Evolutionary conservation across 2,329 filamentous ascomycete genomes (phyloP).

Genomic region (Calcarisporium arbuscula): DNA sequence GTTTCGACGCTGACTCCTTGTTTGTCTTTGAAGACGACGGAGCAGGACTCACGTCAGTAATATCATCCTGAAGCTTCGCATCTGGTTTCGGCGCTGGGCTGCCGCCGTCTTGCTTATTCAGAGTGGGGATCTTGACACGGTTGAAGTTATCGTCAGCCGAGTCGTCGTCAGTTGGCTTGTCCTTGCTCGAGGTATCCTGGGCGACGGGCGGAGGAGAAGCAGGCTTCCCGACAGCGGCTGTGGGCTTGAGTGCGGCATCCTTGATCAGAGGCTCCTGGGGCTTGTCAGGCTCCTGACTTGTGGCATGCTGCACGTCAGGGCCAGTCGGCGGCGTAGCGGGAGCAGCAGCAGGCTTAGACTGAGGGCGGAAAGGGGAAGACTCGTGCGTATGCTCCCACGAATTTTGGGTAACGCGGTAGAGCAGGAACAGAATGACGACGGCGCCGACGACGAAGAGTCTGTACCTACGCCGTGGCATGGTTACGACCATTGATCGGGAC

Average conservation of each 20-base stretch:
- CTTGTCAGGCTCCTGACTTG: neutral
- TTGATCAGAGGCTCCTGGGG: slow-evolving; percentile 1
- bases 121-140: slow-evolving; percentile 6
- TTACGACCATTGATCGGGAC: too few relatives aligned
- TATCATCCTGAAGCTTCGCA: neutral
- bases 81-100: slow-evolving; percentile 3
- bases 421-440: slow-evolving; percentile 46
- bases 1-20: neutral
- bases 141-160: too few relatives aligned
- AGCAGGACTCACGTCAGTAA: neutral
- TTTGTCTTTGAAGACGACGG: too few relatives aligned
- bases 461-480: slow-evolving; percentile 56
- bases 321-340: slow-evolving; percentile 1
- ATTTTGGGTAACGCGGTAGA: slow-evolving; percentile 42
- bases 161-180: slow-evolving; percentile 6
- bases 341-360: slow-evolving; percentile 2
- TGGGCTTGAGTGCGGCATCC: neutral
- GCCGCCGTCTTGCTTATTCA: slow-evolving; percentile 8
- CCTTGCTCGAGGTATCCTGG: slow-evolving; percentile 1
- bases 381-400: slow-evolving; percentile 25
- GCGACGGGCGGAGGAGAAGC: slow-evolving; percentile 2
- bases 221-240: too few relatives aligned
- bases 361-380: slow-evolving; percentile 6
- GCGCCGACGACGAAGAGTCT: slow-evolving; percentile 53
- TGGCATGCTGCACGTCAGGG: neutral